phyloP scores from a whole-genome alignment of 495 filamentous ascomycete genomes.

The Jackrogersella multiformis region DNA sequence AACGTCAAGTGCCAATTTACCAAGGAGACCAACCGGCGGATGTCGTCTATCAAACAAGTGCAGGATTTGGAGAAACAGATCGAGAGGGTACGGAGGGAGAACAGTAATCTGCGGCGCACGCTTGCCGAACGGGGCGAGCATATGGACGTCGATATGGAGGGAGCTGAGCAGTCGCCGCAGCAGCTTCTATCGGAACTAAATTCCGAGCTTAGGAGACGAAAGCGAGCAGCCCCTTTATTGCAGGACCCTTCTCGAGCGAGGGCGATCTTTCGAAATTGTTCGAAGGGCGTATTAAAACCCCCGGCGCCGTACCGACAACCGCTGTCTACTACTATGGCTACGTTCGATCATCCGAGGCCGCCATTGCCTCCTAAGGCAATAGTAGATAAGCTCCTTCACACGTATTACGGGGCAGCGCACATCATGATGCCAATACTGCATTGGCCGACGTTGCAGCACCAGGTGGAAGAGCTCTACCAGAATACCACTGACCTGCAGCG shows the following conservation, averaged over 20 bases:
- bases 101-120: slow-evolving; percentile 72
- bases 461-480: slow-evolving; percentile 79
- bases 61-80: slow-evolving; percentile 97
- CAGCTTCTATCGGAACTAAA: slow-evolving; percentile 74
- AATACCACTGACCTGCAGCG: slow-evolving; percentile 68
- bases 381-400: slow-evolving; percentile 77
- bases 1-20: slow-evolving; percentile 98
- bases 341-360: slow-evolving; percentile 65
- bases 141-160: slow-evolving; percentile 71
- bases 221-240: slow-evolving; percentile 61
- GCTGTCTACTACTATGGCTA: slow-evolving; percentile 54
- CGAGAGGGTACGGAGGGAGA: slow-evolving; percentile 74
- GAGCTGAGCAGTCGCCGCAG: slow-evolving; percentile 64
- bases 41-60: slow-evolving; percentile 99
- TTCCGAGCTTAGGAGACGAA: slow-evolving; percentile 68
- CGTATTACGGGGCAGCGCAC: slow-evolving; percentile 82
- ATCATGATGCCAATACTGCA: slow-evolving; percentile 84
- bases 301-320: slow-evolving; percentile 75
- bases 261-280: slow-evolving; percentile 75
- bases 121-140: slow-evolving; percentile 59
- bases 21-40: slow-evolving; percentile 97
- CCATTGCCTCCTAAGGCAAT: slow-evolving; percentile 74
- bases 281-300: slow-evolving; percentile 81
- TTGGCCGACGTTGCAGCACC: slow-evolving; percentile 82
- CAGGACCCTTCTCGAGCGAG: slow-evolving; percentile 78